Base-by-base conservation (phyloP, 2,329 filamentous ascomycete species). In the Fusarium redolens region DNA sequence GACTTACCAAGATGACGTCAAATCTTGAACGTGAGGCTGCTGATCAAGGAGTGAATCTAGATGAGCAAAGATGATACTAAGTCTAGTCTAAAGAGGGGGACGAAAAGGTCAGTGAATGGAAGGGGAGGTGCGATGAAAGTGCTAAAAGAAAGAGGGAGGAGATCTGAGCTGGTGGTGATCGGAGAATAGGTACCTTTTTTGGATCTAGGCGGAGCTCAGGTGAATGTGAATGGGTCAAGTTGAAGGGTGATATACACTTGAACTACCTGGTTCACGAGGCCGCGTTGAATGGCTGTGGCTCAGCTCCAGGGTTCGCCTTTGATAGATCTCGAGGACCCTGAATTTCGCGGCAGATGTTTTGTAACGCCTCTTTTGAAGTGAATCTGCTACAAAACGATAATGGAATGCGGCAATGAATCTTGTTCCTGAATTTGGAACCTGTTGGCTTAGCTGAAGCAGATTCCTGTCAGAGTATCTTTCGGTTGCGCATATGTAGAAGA, bases 1-100 rank as follows among this genome's bases (percentile, higher is more conserved):
- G 40, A 76, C 73, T 75, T 69, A 77, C 75, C 67, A 64, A 55
- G 63, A 77, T 77, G 75, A 77, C 75, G 75, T 77, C 74, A 78
- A 74, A 74, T 67, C 58, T 45, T 45, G 8, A 43, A 35, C 22
- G 59, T 63, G 63, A 70, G 52, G 44, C 35, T 57, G 61, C 18
- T 51, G 41, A 51, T 70, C 45, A 30, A 54, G 41, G 35, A 60
- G 48, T 5, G 22, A 37, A 44, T 69, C 51, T 69, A 48, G 41
- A 43, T 56, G 25, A 17, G 45, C 48, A 55, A 33, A 69, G 60
- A 45, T 22, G 52, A 31, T 51, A 65, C 38, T 55, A 72, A n/a
- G 30, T 41, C 18, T 63, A 47, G 52, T 69, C 55, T 55, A 56
- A 58, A 35, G 43, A 44, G 43, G 30, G 30, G 44, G 65, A 57